Evolutionary conservation across 2,329 filamentous ascomycete genomes (phyloP), one percentile per base, ranked within the genome.

Genomic region (Colletotrichum cereale): DNA sequence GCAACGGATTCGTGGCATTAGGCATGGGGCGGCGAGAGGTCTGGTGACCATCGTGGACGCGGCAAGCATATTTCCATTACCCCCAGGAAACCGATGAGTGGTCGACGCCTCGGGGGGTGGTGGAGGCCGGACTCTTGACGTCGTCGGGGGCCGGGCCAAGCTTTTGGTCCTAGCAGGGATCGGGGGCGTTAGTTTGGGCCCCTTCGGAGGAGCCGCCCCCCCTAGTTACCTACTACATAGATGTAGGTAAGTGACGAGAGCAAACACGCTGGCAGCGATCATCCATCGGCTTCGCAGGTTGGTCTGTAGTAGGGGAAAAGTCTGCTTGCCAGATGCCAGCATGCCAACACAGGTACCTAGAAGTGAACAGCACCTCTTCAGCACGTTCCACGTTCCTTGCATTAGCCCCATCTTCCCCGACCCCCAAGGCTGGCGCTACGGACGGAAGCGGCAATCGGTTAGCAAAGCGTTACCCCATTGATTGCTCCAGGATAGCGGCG

Each of bases 51-150:
- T 69, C 38, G 34, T 29, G 61, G 42, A 64, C 44, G 66, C 48
- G 61, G 66, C 66, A 62, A 57, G 42, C 61, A 57, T 16, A 57
- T 72, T 72, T 68, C 66, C 66, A 72, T 72, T 72, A 72, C 70
- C 70, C 70, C 70, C 70, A 72, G 61, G 48, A 72, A 72, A 72
- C 36, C 42, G 48, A 36, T 72, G 70, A 72, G 16, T 72, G 70
- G 70, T 70, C 62, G 55, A 56, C 40, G 44, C 26, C 48, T 24
- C 40, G 44, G 31, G 11, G n/a, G 6, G 36, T 5, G 56, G 53
- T 5, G 56, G 53, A 47, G 55, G 24, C 31, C 31, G 48, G 56
- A 56, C 65, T 42, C 44, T 72, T 68, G 69, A 72, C 69, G 65
- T 64, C 58, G 65, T 69, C n/a, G 65, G 29, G 36, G 36, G 55